Percentiles rank a stretch among this genome's conserved stretches.
Conservation (phyloP, 1,139 yeast genomes). For the Arxiozyma bovina region DNA sequence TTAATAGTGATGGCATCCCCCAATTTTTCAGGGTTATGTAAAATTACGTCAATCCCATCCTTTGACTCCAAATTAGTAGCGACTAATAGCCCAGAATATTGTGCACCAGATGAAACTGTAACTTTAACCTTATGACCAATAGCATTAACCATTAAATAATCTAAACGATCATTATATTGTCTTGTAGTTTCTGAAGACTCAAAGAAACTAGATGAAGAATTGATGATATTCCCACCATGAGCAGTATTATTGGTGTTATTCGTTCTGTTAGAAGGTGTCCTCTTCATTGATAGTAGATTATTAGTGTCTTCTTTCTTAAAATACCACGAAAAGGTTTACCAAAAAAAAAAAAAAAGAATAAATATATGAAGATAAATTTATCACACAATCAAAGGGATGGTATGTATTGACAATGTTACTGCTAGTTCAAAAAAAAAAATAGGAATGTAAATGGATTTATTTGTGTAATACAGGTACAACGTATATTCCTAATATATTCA, state of each 20-base stretch:
- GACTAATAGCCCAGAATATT: slow-evolving; percentile 50
- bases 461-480: background rate
- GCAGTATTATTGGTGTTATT: slow-evolving; percentile 2
- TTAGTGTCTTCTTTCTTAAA: background rate
- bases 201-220: slow-evolving; percentile 11
- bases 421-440: too few relatives aligned
- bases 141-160: slow-evolving; percentile 44
- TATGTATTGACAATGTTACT: background rate
- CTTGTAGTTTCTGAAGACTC: slow-evolving; percentile 24
- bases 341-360: too few relatives aligned
- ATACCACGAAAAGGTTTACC: too few relatives aligned
- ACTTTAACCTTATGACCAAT: slow-evolving; percentile 50
- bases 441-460: too few relatives aligned
- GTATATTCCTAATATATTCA: background rate
- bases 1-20: slow-evolving; percentile 29
- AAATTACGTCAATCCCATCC: slow-evolving; percentile 16
- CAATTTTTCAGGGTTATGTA: slow-evolving; percentile 1
- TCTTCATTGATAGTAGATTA: background rate
- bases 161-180: slow-evolving; percentile 41
- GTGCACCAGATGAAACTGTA: slow-evolving; percentile 54
- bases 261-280: background rate
- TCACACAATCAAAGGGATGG: background rate
- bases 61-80: slow-evolving; percentile 37
- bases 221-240: background rate
- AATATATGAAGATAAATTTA: too few relatives aligned